Conservation (phyloP, 768 basidiomycete genomes). For the Lentinula boryana region DNA sequence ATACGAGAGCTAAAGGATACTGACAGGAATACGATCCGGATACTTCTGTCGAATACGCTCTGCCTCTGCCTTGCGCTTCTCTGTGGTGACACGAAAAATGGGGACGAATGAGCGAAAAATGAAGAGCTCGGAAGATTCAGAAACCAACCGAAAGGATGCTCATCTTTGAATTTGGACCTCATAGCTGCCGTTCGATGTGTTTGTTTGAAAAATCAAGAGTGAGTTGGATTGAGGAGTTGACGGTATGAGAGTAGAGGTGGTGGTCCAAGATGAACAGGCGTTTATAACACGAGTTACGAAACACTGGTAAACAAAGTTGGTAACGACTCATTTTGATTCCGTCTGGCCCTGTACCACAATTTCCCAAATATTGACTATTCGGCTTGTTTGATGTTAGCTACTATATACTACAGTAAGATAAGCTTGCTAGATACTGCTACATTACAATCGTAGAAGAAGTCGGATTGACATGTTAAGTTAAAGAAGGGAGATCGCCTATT, state of each 20-base stretch:
- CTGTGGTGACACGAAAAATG: slow-evolving; percentile 33
- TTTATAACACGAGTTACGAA: background rate
- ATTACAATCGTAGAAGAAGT: background rate
- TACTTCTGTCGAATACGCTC: slow-evolving; percentile 99
- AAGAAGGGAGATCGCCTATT: background rate
- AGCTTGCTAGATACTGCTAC: background rate
- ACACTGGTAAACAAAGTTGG: background rate
- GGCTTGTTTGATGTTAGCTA: background rate
- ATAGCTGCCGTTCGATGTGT: slow-evolving; percentile 30
- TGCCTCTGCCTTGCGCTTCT: slow-evolving; percentile 99
- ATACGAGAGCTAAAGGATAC: slow-evolving; percentile 24
- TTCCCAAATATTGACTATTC: background rate
- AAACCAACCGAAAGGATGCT: slow-evolving; percentile 91
- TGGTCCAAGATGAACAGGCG: background rate
- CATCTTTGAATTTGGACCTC: slow-evolving; percentile 98
- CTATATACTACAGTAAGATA: background rate
- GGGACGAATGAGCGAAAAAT: slow-evolving; percentile 25
- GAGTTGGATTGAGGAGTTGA: background rate
- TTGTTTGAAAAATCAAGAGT: background rate
- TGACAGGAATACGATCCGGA: slow-evolving; percentile 93
- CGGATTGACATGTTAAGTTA: background rate
- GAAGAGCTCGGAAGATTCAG: slow-evolving; percentile 16
- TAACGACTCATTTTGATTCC: background rate
- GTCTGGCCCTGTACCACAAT: background rate
- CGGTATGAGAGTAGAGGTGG: background rate